Evolutionary conservation across 345 rosid genomes (phyloP).

Genomic region (Nasturtium officinale): DNA sequence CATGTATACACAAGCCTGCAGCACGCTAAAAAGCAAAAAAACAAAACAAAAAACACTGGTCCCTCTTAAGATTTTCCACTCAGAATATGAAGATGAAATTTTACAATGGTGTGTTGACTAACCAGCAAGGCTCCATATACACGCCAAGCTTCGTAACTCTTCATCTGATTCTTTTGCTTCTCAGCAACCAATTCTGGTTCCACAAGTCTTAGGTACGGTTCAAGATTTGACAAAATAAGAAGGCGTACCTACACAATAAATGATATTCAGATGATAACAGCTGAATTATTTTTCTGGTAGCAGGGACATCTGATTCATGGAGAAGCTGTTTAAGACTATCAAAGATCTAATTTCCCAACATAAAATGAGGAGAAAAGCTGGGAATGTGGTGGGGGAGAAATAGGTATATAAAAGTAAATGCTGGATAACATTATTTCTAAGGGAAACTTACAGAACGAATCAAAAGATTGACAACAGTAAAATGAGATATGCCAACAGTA

Average conservation of each 20-base stretch:
- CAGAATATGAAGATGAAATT: background rate
- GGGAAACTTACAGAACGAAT: background rate
- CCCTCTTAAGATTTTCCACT: background rate
- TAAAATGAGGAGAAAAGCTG: slow-evolving; percentile 1
- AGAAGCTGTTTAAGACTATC: slow-evolving; percentile 1
- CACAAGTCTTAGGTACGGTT: slow-evolving; percentile 76
- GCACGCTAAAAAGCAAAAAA: slow-evolving; percentile 59
- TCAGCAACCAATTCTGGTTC: slow-evolving; percentile 89
- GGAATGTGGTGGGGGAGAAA: slow-evolving; percentile 1
- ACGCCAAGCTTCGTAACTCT: slow-evolving; percentile 94
- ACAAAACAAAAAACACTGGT: background rate
- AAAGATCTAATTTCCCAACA: background rate
- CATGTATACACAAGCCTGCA: slow-evolving; percentile 69
- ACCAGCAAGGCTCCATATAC: slow-evolving; percentile 89
- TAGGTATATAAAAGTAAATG: background rate
- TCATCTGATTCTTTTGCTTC: slow-evolving; percentile 81
- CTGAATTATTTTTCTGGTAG: background rate
- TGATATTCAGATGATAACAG: slow-evolving; percentile 8
- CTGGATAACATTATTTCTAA: background rate
- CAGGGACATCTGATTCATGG: slow-evolving; percentile 2
- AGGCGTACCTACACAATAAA: slow-evolving; percentile 62
- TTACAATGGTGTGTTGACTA: slow-evolving; percentile 36
- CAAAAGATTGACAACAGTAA: background rate
- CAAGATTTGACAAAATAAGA: slow-evolving; percentile 77
- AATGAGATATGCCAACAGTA: background rate